Conservation (phyloP, 2,329 filamentous ascomycete genomes). For the Periconia sp. region DNA sequence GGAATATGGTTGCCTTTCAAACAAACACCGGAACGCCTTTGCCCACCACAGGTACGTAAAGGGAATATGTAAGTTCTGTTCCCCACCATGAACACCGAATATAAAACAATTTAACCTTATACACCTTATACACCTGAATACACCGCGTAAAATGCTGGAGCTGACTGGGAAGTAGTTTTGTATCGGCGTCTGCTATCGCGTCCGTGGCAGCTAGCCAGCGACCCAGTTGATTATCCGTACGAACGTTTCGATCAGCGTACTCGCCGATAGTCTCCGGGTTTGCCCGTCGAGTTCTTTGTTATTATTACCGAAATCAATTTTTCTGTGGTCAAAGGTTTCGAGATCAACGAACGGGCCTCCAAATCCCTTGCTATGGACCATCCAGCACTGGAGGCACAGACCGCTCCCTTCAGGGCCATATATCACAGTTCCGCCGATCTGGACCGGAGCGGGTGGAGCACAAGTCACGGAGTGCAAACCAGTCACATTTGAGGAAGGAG, state of each 20-base stretch:
- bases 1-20: background rate
- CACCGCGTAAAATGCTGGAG: background rate
- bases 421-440: background rate
- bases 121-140: background rate
- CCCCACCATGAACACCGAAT: background rate
- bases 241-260: background rate
- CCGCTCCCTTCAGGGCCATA: background rate
- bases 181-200: background rate
- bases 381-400: slow-evolving; percentile 1
- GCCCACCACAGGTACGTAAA: background rate
- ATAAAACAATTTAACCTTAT: background rate
- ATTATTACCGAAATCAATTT: background rate
- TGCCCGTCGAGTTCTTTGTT: background rate
- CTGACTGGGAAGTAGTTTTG: background rate
- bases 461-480: background rate
- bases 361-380: background rate
- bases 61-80: background rate
- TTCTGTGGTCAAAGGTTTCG: background rate
- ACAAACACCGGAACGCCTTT: background rate
- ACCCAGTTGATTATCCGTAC: background rate
- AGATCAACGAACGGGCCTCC: background rate
- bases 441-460: background rate
- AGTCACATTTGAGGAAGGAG: background rate
- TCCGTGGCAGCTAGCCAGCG: background rate
- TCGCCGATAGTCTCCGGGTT: background rate